Base-by-base conservation (phyloP, 2,329 filamentous ascomycete genomes). In the Sporothrix euskadiensis region DNA sequence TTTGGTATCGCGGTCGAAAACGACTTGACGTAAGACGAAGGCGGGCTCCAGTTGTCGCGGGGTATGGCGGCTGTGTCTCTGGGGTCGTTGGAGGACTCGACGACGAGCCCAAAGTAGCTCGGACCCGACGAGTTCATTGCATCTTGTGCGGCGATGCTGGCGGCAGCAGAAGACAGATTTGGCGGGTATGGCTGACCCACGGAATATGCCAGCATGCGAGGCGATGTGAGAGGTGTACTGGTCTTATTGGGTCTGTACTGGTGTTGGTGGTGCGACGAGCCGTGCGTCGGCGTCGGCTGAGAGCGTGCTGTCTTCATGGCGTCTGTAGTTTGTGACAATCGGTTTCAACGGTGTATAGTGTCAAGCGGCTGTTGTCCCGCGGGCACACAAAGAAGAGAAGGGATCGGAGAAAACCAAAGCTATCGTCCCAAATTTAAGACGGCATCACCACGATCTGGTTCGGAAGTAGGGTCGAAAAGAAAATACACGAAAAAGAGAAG, bases 81-180 rank as follows among this genome's bases (percentile, higher is more conserved):
- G 32, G 87, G 85, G 75, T 92, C 89, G 72, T 82, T 85, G 63
- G 83, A 81, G 26, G 88, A 77, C 74, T 94, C 90, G 75, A 93
- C 83, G 41, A 90, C 85, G 74, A 97, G 88, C 73, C 92, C 92
- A 80, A 97, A 97, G 82, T 97, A 97, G 80, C 94, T 97, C 14
- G 94, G 93, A 80, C 93, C 95, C 10, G 89, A 83, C 8, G 32
- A 10, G 0, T 87, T 83, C 75, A 85, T 84, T 19, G 79, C 79
- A 56, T 85, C 83, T 30, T 79, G 77, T 1, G 78, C 73, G 5
- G 32, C 54, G 5, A 73, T 65, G 56, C 76, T 74, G 2, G 86
- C 85, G 2, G 87, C 86, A 9, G 85, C 86, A 6, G 88, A 85
- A 2, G 87, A 86, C 6, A 85, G 79, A 74, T 83, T 86, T 10